Evolutionary conservation across 2,329 filamentous ascomycete species (phyloP), one percentile per base, ranked within the genome.

Genomic region (Magnaporthales sp.): DNA sequence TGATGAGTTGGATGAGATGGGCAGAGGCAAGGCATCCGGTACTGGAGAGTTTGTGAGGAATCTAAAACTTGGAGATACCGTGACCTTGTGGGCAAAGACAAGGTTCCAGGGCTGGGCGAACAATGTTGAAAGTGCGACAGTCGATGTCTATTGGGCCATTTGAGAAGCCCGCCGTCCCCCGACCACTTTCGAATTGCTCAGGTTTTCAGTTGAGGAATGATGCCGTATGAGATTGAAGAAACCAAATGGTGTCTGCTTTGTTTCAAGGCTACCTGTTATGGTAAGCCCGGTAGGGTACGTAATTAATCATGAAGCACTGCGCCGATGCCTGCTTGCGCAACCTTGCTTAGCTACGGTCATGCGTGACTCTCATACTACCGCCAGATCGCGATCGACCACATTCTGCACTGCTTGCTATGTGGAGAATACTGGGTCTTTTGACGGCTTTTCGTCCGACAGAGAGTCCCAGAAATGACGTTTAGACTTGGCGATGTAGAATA

Each of bases 1-100:
- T 9, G 72, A 77, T 22, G 73, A 73, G 2, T 73, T 86, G 1
- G 74, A 74, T 0, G 70, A 75, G 1, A 26, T 73, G 1, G 87
- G 86, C 0, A 79, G 86, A 0, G 86, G 86, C 1, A 72, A 71
- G 24, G 80, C 72, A 4, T 85, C 84, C 0, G 82, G 77, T 0
- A 79, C 81, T 65, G 87, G 87, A 1, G 75, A 80, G 51, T 88
- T 87, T 73, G 81, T 89, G 38, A 80, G 83, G 19, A 77, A 75
- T 62, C 72, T 89, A 69, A 81, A 80, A 69, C 69, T 86, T n/a
- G 87, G 87, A 0, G 87, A 89, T 70, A 81, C 86, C 22, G 75
- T 89, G 11, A 88, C 86, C 0, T 71, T 89, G 1, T 89, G 86
- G 86, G 86, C 77, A 0, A 86, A 84, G 74, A 80, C 84, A 2